Evolutionary conservation across 148 eudicot species (phyloP).

Genomic region (Vaccinium myrtillus): DNA sequence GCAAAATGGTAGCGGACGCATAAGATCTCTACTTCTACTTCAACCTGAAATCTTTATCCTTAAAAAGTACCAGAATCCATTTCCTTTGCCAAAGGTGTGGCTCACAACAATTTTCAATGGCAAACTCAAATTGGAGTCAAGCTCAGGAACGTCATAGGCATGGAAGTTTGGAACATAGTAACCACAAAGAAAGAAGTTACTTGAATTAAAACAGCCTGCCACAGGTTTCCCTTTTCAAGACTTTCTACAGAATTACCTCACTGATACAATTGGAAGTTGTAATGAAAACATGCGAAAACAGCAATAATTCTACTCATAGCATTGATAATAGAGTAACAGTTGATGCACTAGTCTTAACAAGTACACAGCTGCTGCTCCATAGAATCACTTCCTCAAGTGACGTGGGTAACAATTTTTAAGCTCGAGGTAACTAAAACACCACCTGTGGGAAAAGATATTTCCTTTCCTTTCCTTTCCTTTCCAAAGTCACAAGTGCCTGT

Average conservation of each 20-base stretch:
- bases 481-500: background rate
- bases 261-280: background rate
- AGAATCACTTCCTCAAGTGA: background rate
- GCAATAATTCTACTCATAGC: background rate
- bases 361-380: background rate
- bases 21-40: background rate
- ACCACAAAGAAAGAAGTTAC: background rate
- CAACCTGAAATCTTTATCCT: background rate
- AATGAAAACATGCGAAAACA: background rate
- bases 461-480: background rate
- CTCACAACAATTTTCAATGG: background rate
- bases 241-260: background rate
- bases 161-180: background rate
- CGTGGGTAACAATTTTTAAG: background rate
- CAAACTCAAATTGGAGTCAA: background rate
- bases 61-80: background rate
- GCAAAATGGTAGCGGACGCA: background rate
- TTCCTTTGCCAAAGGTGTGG: background rate
- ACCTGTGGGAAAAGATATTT: background rate
- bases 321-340: background rate
- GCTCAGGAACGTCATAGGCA: background rate
- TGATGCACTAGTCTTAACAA: background rate
- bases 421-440: background rate
- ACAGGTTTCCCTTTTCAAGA: background rate
- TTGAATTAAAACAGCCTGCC: background rate